Evolutionary conservation across 2,329 filamentous ascomycete species (phyloP).

Genomic region (Graphiopsis chlorocephala): DNA sequence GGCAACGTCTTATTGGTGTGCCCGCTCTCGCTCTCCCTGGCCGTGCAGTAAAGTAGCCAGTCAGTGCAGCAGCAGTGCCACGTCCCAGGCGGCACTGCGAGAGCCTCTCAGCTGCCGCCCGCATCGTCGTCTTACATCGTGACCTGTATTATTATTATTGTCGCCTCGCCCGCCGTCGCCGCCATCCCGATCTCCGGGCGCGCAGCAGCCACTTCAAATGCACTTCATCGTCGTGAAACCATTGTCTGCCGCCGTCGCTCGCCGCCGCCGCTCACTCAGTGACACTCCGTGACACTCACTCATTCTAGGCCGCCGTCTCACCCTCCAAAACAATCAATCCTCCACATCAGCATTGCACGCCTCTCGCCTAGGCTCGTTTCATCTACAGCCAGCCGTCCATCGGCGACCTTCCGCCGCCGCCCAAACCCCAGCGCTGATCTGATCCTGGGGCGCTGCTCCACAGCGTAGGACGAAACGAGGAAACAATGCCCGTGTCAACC

Average conservation of each 20-base stretch:
- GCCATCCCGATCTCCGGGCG: background rate
- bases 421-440: constrained; percentile 10
- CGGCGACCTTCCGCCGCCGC: constrained; percentile 1
- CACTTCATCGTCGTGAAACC: background rate
- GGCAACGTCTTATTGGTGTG: constrained; percentile 14
- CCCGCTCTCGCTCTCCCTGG: constrained; percentile 5
- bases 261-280: background rate
- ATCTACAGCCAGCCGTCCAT: constrained; percentile 1
- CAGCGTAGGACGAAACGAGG: constrained; percentile 1
- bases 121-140: constrained; percentile 11
- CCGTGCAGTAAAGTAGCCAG: background rate
- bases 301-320: background rate
- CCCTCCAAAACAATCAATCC: background rate
- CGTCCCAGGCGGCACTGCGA: background rate
- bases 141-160: background rate
- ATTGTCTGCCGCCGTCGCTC: background rate
- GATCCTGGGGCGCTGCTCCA: background rate
- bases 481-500: constrained; percentile 30
- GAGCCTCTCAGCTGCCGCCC: constrained; percentile 7
- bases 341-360: background rate
- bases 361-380: constrained; percentile 7
- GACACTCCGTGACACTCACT: background rate
- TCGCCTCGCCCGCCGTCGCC: too few species aligned
- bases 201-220: background rate
- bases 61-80: background rate